phyloP scores from a whole-genome alignment of 108 stramenopile genomes.

The Mediolabrus comicus region DNA sequence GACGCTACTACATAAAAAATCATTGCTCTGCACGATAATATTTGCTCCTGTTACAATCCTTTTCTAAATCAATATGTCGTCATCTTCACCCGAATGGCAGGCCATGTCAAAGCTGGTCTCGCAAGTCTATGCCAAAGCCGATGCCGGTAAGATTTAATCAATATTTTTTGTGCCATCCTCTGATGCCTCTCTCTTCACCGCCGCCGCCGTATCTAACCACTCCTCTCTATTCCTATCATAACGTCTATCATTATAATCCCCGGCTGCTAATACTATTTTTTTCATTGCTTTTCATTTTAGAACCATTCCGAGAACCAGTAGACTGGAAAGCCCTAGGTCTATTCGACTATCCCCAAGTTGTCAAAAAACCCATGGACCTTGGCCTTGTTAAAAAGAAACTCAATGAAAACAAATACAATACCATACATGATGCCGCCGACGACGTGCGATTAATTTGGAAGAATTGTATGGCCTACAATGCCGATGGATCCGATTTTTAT shows the following conservation, averaged over 20 bases:
- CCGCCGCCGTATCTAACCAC: too few species aligned
- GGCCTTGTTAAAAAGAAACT: slow-evolving; percentile 88
- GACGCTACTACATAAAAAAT: too few species aligned
- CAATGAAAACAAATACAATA: slow-evolving; percentile 70
- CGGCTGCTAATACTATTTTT: background rate
- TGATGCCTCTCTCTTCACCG: slow-evolving; percentile 5
- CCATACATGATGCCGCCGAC: slow-evolving; percentile 75
- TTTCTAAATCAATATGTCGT: too few species aligned
- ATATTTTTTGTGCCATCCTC: background rate
- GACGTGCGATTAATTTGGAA: slow-evolving; percentile 94
- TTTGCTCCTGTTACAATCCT: background rate
- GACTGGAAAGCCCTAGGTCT: slow-evolving; percentile 93
- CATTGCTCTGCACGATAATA: background rate
- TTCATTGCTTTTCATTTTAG: slow-evolving; percentile 21
- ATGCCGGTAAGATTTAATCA: slow-evolving; percentile 59
- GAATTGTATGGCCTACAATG: slow-evolving; percentile 96
- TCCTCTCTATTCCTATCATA: background rate
- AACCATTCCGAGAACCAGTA: slow-evolving; percentile 95
- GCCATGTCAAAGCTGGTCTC: slow-evolving; percentile 71
- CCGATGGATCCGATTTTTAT: slow-evolving; percentile 88
- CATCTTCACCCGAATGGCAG: slow-evolving; percentile 29
- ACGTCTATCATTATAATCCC: background rate
- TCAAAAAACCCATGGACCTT: slow-evolving; percentile 96
- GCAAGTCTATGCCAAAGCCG: slow-evolving; percentile 63
- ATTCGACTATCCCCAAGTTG: slow-evolving; percentile 89